A percentile compares a stretch with the other conserved stretches of the same genome.
Conservation (phyloP, 345 rosid species). For the Eucalyptus erythrocorys region DNA sequence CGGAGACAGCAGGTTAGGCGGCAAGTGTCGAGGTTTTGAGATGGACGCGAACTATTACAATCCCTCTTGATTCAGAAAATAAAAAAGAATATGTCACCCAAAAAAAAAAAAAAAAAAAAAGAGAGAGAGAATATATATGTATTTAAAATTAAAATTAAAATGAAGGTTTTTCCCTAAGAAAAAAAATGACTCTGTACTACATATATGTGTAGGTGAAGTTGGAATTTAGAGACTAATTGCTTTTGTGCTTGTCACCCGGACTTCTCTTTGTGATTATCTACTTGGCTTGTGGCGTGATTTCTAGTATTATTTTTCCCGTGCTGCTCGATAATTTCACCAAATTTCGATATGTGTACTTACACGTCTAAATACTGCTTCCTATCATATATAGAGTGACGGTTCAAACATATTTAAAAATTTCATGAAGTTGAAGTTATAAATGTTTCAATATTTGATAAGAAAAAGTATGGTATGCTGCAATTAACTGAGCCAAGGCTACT, state of each 20-base stretch:
- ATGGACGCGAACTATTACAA: not conserved
- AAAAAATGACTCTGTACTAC: not conserved
- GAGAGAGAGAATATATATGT: not conserved
- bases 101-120: not conserved
- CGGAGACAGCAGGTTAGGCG: not conserved
- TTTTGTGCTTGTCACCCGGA: not conserved
- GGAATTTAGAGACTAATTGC: not conserved
- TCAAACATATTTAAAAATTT: not conserved
- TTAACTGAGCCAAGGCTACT: not conserved
- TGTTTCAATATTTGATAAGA: not conserved
- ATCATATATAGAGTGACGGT: not conserved
- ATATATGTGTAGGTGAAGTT: not conserved
- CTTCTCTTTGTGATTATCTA: not conserved
- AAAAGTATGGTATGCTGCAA: rapidly evolving
- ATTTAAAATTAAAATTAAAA: not conserved
- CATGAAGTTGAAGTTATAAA: not conserved
- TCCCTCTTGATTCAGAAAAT: not conserved
- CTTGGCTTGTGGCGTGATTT: not conserved
- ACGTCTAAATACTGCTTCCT: rapidly evolving
- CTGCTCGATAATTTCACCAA: not conserved
- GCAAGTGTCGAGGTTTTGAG: not conserved
- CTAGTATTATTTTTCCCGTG: not conserved
- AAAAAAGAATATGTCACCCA: not conserved
- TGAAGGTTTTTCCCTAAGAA: not conserved
- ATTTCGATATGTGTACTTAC: not conserved